Percentiles rank a stretch among this genome's conserved stretches.
These are phyloP conservation scores for Candida stauntonica DNA, from an alignment of 805 yeast genomes.

Conservation along the genomic window DNA sequence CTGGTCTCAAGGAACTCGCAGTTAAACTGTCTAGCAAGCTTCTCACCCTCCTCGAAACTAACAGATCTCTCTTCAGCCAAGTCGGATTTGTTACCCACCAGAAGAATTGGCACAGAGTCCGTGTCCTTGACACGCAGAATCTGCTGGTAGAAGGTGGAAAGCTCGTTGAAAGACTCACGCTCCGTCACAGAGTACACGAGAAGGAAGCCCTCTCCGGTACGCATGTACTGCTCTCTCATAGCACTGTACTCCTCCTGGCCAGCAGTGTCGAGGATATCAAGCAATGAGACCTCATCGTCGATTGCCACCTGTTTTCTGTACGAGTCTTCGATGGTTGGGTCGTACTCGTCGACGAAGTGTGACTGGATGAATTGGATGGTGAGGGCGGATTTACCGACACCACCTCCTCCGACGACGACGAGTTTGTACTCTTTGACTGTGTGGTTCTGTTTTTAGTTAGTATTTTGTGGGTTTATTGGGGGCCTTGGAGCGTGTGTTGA, in stretches of 20 bases:
- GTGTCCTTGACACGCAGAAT: slow-evolving; percentile 73
- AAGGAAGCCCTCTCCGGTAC: slow-evolving; percentile 92
- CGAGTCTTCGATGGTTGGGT: slow-evolving; percentile 94
- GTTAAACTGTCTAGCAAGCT: slow-evolving; percentile 58
- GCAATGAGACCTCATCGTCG: slow-evolving; percentile 69
- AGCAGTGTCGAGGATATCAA: slow-evolving; percentile 94
- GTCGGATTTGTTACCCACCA: slow-evolving; percentile 81
- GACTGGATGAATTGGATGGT: slow-evolving; percentile 93
- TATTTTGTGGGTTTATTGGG: not conserved
- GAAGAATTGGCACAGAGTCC: slow-evolving; percentile 68
- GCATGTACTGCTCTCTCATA: slow-evolving; percentile 90
- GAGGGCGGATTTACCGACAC: slow-evolving; percentile 95
- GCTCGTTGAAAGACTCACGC: slow-evolving; percentile 78
- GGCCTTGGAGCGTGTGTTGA: not conserved
- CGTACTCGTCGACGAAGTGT: slow-evolving; percentile 95
- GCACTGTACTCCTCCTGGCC: slow-evolving; percentile 97
- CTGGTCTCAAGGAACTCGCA: slow-evolving; percentile 86
- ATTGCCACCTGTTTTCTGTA: slow-evolving; percentile 84
- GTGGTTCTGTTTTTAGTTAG: slow-evolving; percentile 18
- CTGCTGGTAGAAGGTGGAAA: slow-evolving; percentile 75
- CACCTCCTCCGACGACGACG: slow-evolving; percentile 98
- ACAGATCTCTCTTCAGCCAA: slow-evolving; percentile 74
- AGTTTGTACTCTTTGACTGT: slow-evolving; percentile 75
- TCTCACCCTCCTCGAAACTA: slow-evolving; percentile 56
- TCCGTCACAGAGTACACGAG: slow-evolving; percentile 87